Evolutionary conservation across 129 eudicot species (phyloP).

Genomic region (Flaveria trinervia): DNA sequence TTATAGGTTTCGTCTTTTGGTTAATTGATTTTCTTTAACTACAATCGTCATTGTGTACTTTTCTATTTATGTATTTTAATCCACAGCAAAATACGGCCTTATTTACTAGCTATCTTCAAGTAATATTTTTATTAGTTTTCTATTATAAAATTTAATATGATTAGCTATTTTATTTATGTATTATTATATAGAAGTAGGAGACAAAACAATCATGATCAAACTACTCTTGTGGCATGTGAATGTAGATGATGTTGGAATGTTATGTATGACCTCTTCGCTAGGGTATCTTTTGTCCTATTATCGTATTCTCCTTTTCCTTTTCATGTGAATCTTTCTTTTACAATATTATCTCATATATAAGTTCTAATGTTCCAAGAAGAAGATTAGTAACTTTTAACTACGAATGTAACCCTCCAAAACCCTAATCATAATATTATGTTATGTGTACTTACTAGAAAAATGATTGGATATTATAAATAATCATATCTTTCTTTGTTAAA

Average conservation of each 20-base stretch:
- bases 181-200: background rate
- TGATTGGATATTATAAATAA: background rate
- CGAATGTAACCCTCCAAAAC: background rate
- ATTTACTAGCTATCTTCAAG: background rate
- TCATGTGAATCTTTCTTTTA: constrained; percentile 24
- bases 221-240: constrained; percentile 56
- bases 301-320: constrained; percentile 6
- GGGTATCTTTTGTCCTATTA: constrained; percentile 51
- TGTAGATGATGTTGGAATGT: constrained; percentile 27
- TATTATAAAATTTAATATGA: background rate
- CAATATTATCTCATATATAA: background rate
- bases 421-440: background rate
- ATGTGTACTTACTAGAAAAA: background rate
- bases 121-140: background rate
- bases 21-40: too few relatives aligned
- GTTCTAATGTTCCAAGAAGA: background rate
- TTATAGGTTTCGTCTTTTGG: too few relatives aligned
- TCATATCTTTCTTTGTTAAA: background rate
- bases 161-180: background rate
- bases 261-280: constrained; percentile 37
- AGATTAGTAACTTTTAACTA: background rate
- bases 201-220: constrained; percentile 45
- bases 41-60: too few relatives aligned
- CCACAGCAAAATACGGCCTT: too few relatives aligned
- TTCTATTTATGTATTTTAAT: too few relatives aligned